Base-by-base conservation (phyloP, 768 basidiomycete genomes). In the Suillus bovinus region DNA sequence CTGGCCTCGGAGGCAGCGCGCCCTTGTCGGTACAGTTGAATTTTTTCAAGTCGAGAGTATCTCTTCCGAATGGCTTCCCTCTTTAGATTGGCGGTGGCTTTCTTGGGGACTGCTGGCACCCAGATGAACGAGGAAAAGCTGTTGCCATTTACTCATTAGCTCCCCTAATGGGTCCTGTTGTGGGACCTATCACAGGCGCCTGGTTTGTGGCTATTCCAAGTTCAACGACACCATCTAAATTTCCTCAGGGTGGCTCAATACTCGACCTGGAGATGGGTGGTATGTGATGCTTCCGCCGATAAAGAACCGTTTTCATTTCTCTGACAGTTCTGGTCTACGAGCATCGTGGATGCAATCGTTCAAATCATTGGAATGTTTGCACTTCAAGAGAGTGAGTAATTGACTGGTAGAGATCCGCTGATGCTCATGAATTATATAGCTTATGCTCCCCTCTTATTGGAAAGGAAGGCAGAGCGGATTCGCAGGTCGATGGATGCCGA, bases 191-290 rank as follows among this genome's bases (percentile, higher is more conserved):
- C 4, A 82, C 83, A 27, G 88, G 86, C 5, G 85, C 84, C 27
- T 88, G 86, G 83, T 82, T 47, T 46, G 74, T 72, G 20, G 9
- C 27, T 3, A 5, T 13, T 7, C 24, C 8, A 7, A 34, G 17
- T 52, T 52, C 16, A 52, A 52, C 3, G 10, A 31, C 22, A 3
- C 16, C 14, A 24, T 24, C 20, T 50, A 29, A 50, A 56, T 36
- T 36, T 65, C 70, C 14, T 70, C 66, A 17, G 66, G 78, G 82
- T 91, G 31, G 84, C 85, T 0, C 77, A 89, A 46, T 76, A 74
- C 41, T 81, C 86, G 0, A 86, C 86, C 0, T 91, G 89, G 89
- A 77, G 86, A 71, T 90, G 88, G 88, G 87, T 89, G 34, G 85
- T 84, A 71, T 46, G 84, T 78, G 5, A 41, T 14, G 49, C 24